These are phyloP conservation scores for Tetracladium maxilliforme DNA, from an alignment of 2,329 filamentous ascomycete species.

Conservation along the genomic window DNA sequence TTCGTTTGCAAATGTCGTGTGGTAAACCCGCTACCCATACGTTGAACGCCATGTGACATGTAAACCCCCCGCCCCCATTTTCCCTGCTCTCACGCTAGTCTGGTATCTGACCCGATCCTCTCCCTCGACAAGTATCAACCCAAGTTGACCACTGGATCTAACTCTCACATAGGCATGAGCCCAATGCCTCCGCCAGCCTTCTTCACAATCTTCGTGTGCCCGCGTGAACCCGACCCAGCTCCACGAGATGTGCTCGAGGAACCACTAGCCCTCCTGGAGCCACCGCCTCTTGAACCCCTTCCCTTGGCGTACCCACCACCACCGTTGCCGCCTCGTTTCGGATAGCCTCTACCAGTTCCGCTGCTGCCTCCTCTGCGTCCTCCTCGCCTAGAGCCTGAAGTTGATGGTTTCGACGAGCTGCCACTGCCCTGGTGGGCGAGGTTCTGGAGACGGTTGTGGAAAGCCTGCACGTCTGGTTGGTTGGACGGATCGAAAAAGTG, in stretches of 20 bases:
- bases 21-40: too few species aligned
- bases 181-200: neutral
- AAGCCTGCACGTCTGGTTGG: neutral
- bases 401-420: neutral
- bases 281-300: constrained; percentile 3
- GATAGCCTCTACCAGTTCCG: neutral
- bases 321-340: constrained; percentile 1
- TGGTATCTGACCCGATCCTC: neutral
- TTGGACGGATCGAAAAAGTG: constrained; percentile 2
- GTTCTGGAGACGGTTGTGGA: neutral
- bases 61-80: too few species aligned
- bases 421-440: neutral
- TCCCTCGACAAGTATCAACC: neutral
- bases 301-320: constrained; percentile 2
- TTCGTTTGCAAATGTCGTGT: too few species aligned
- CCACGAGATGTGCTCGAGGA: too few species aligned
- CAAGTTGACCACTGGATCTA: neutral
- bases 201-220: neutral
- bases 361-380: constrained; percentile 1
- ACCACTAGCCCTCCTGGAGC: too few species aligned
- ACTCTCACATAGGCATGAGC: neutral
- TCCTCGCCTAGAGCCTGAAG: constrained; percentile 1
- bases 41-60: too few species aligned
- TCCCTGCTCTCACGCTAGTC: too few species aligned
- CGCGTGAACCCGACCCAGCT: neutral